Base-by-base conservation (phyloP, 2,329 filamentous ascomycete genomes). In the Penicillium hesseltinei region DNA sequence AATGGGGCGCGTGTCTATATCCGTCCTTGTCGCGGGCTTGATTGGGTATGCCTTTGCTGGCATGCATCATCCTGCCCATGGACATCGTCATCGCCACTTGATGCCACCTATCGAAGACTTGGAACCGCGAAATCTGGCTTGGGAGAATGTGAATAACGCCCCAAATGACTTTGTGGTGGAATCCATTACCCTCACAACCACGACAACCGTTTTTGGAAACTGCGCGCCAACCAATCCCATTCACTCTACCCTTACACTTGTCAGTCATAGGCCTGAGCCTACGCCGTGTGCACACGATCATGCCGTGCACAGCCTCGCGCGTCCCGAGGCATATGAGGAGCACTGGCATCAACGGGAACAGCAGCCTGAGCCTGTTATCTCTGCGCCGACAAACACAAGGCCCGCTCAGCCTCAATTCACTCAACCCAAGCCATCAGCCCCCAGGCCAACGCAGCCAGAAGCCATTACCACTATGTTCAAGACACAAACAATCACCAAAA, bases 1-100 rank as follows among this genome's bases (percentile, higher is more conserved):
- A 38, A 73, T 73, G 71, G 68, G 71, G 62, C 70, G 69, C 51
- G 60, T 58, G 54, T 66, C 68, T 33, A 43, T 69, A 56, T 40
- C 67, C 58, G 44, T 73, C 46, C 53, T 69, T 51, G 51, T 65
- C 21, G 66, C 66, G 29, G 57, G 49, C 11, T 33, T 69, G 43
- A 63, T 67, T 55, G 61, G 65, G 43, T 57, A 64, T 47, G 65
- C 61, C 42, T 57, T 70, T 48, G 72, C 69, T 52, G 65, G 68
- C 40, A 49, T 62, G 46, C 67, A 66, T 54, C 66, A 70, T 19
- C 66, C 66, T 52, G 58, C 50, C 31, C 65, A 67, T 46, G 51
- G 42, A 13, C 55, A 67, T 42, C 42, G 54, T 11, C 54, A 43
- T 33, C 47, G 25, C 10, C 43, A 42, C 15, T 53, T 53, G 36